Evolutionary conservation across 306 rosid species (phyloP).

Genomic region (Castanea sativa): DNA sequence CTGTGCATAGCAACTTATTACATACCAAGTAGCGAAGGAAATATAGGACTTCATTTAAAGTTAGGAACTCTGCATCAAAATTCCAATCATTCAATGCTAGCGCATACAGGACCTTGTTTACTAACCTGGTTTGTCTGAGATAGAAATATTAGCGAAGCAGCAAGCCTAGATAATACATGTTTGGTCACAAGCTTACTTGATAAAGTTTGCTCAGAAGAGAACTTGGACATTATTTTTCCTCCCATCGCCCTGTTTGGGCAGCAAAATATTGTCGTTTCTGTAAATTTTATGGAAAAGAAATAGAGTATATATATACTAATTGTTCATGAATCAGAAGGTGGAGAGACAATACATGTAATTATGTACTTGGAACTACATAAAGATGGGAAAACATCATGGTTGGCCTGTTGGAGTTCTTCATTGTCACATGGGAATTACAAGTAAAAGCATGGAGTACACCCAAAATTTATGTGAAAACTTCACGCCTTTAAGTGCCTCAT

Average conservation of each 20-base stretch:
- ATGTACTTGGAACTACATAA: not conserved
- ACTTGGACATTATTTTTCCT: constrained; percentile 46
- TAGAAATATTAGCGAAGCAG: constrained; percentile 68
- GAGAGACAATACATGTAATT: not conserved
- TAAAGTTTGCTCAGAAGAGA: constrained; percentile 41
- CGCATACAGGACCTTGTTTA: constrained; percentile 1
- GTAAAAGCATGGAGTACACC: not conserved
- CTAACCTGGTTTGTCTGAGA: constrained; percentile 73
- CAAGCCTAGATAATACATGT: constrained; percentile 60
- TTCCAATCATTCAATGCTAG: constrained; percentile 1
- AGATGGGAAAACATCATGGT: not conserved
- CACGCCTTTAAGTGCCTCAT: not conserved
- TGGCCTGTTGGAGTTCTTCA: not conserved
- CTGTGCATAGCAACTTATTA: not conserved
- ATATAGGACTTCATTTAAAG: constrained; percentile 6
- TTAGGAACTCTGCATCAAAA: constrained; percentile 1
- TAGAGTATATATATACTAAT: not conserved
- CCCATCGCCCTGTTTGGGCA: constrained; percentile 47
- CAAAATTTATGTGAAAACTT: not conserved
- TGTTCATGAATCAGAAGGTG: constrained; percentile 1
- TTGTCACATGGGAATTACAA: not conserved
- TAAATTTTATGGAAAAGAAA: not conserved
- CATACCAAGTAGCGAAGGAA: constrained; percentile 3
- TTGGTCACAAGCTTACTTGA: constrained; percentile 50
- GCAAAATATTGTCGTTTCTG: constrained; percentile 20